phyloP scores from a whole-genome alignment of 1,139 yeast genomes.

The Geotrichum restrictum region DNA sequence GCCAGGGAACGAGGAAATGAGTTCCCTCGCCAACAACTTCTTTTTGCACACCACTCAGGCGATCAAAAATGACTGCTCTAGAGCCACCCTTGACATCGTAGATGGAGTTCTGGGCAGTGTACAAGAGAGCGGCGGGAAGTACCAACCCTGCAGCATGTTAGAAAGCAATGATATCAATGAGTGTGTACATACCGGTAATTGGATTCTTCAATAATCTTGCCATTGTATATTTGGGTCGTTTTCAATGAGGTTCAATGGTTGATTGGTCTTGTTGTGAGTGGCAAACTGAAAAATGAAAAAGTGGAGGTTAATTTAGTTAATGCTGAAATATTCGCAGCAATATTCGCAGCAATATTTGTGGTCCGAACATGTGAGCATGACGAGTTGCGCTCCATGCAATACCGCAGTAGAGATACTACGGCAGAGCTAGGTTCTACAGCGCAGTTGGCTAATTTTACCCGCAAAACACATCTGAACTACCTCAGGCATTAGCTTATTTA shows the following conservation, averaged over 20 bases:
- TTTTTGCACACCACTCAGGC: constrained; percentile 83
- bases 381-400: too few relatives aligned
- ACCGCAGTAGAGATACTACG: too few relatives aligned
- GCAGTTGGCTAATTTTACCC: too few relatives aligned
- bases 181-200: constrained; percentile 20
- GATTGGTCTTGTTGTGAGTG: constrained; percentile 1
- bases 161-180: neutral
- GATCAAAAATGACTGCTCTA: constrained; percentile 92
- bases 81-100: constrained; percentile 96
- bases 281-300: constrained; percentile 3
- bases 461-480: too few relatives aligned
- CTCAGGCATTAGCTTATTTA: too few relatives aligned
- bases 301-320: neutral
- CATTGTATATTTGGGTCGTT: constrained; percentile 11
- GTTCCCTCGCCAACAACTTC: constrained; percentile 93
- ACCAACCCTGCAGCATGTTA: constrained; percentile 27
- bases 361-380: too few relatives aligned
- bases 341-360: too few relatives aligned
- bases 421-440: too few relatives aligned
- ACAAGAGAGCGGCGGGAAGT: constrained; percentile 31
- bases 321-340: neutral
- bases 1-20: constrained; percentile 93
- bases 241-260: neutral
- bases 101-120: constrained; percentile 33
- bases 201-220: constrained; percentile 21